A percentile compares a stretch with the other conserved stretches of the same genome.
Conservation (phyloP, 2,329 filamentous ascomycete genomes). For the Phialemonium atrogriseum region DNA sequence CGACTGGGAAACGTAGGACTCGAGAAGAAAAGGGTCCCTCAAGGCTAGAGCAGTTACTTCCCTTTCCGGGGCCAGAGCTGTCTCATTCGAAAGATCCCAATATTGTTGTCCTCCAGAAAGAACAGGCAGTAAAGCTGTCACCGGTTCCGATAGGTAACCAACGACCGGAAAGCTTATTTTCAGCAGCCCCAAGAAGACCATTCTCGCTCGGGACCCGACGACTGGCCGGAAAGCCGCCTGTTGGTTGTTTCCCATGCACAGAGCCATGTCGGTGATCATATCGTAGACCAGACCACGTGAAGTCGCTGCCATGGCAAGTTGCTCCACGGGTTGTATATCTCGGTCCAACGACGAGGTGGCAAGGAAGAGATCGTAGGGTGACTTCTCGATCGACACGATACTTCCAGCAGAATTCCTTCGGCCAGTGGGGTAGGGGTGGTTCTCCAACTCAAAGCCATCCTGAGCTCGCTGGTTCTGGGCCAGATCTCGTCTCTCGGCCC, state of each 20-base stretch:
- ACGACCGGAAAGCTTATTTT: constrained; percentile 58
- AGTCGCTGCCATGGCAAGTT: constrained; percentile 40
- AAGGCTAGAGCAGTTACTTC: constrained; percentile 35
- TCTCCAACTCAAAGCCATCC: constrained; percentile 45
- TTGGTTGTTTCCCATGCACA: constrained; percentile 34
- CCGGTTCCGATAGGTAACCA: constrained; percentile 64
- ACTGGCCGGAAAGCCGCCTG: constrained; percentile 41
- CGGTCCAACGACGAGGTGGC: constrained; percentile 40
- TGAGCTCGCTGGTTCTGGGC: constrained; percentile 50
- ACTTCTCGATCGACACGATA: constrained; percentile 53
- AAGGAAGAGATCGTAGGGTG: constrained; percentile 50
- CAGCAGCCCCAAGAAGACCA: constrained; percentile 61
- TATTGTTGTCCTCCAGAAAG: constrained; percentile 47
- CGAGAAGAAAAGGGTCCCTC: constrained; percentile 47
- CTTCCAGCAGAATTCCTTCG: constrained; percentile 53
- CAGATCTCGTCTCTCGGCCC: constrained; percentile 52
- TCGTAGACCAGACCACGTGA: constrained; percentile 44
- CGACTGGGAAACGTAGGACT: constrained; percentile 57
- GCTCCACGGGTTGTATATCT: constrained; percentile 41
- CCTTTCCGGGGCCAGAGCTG: constrained; percentile 27
- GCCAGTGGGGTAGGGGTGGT: constrained; percentile 22
- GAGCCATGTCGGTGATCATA: constrained; percentile 42
- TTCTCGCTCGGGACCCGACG: constrained; percentile 54
- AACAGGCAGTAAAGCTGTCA: constrained; percentile 57
- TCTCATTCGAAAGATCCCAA: constrained; percentile 39